A percentile compares a stretch with the other conserved stretches of the same genome.
Conservation (phyloP, 257 asterid genomes). For the Solanum chiquidenum region DNA sequence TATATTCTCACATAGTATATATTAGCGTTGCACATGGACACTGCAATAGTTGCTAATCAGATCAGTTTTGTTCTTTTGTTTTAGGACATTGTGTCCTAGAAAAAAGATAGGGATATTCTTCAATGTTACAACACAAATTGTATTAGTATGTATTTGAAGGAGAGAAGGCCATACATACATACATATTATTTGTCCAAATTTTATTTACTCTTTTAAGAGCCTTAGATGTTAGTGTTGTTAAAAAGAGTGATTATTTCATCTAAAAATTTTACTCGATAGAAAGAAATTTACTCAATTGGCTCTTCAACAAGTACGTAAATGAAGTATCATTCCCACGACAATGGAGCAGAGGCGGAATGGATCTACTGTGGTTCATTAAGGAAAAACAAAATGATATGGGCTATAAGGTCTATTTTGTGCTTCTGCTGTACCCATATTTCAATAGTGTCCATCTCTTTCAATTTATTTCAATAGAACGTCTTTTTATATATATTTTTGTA, state of each 20-base stretch:
- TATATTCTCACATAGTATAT: not conserved
- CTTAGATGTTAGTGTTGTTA: not conserved
- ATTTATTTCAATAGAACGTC: too few relatives aligned
- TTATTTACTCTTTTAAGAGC: too few relatives aligned
- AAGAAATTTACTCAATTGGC: not conserved
- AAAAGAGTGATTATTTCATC: too few relatives aligned
- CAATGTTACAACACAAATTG: not conserved
- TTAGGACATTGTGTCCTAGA: not conserved
- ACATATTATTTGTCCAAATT: not conserved
- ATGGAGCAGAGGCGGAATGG: not conserved
- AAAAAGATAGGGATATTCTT: not conserved
- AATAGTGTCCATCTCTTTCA: too few relatives aligned
- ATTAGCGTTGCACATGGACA: not conserved
- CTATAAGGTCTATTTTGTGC: not conserved
- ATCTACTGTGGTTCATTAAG: not conserved
- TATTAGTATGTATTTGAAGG: not conserved
- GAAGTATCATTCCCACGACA: not conserved
- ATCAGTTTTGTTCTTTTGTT: not conserved
- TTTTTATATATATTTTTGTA: too few relatives aligned
- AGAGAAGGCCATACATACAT: not conserved
- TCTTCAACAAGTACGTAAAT: not conserved
- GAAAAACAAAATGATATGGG: not conserved
- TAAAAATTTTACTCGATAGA: not conserved
- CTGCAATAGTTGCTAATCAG: not conserved
- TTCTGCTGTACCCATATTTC: not conserved